Percentiles rank a stretch among this genome's conserved stretches.
phyloP scores from a whole-genome alignment of 192 early-diverging fungal species.

The Podila minutissima region DNA sequence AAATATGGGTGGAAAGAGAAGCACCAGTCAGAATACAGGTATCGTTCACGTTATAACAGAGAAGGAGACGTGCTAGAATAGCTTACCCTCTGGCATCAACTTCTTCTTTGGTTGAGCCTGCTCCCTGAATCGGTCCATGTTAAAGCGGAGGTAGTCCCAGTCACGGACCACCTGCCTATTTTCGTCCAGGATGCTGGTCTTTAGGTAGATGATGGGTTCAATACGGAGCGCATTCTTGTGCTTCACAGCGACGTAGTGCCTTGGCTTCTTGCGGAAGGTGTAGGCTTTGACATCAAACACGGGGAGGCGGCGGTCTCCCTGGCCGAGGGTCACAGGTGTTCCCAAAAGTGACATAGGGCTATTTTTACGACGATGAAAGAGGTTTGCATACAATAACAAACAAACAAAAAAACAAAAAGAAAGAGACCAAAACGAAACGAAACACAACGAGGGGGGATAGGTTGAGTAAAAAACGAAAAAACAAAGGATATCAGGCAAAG shows the following conservation, averaged over 20 bases:
- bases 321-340: constrained; percentile 12
- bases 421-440: not conserved
- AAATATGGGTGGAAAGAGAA: not conserved
- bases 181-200: constrained; percentile 40
- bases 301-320: constrained; percentile 14
- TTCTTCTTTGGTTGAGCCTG: constrained; percentile 51
- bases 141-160: constrained; percentile 45
- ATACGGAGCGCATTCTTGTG: constrained; percentile 48
- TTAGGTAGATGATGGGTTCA: constrained; percentile 48
- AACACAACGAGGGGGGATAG: not conserved
- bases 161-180: constrained; percentile 37
- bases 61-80: too few relatives aligned
- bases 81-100: constrained; percentile 38
- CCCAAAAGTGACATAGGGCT: constrained; percentile 21
- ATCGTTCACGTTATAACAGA: not conserved
- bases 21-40: too few relatives aligned
- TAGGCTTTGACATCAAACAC: constrained; percentile 48
- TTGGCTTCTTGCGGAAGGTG: constrained; percentile 46
- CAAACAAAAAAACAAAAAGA: not conserved
- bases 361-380: not conserved
- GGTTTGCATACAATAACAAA: not conserved
- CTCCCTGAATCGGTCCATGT: constrained; percentile 34
- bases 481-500: not conserved
- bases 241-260: constrained; percentile 48
- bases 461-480: not conserved